Conservation (phyloP, 2,329 filamentous ascomycete species). For the Leptographium lundbergii region DNA sequence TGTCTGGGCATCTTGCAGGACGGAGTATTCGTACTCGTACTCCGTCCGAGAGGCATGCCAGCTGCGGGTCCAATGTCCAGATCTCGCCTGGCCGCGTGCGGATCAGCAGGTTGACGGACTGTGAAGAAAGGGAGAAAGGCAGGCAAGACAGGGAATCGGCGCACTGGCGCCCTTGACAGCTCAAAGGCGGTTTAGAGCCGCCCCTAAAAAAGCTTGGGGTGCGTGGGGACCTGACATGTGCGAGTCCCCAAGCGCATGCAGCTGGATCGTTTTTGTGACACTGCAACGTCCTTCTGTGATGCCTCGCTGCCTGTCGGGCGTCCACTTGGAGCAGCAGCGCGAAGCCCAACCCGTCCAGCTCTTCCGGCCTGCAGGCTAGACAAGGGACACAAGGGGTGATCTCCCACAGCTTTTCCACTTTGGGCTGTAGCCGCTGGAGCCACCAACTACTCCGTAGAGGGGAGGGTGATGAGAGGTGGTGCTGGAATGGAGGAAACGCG, state of each 20-base stretch:
- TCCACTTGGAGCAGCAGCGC: not conserved
- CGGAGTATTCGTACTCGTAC: not conserved
- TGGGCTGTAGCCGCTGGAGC: not conserved
- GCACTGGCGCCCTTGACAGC: not conserved
- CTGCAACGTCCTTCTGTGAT: not conserved
- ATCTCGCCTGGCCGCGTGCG: not conserved
- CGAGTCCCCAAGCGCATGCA: constrained; percentile 5
- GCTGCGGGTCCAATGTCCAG: not conserved
- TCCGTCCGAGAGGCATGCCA: no score
- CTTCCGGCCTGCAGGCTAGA: not conserved
- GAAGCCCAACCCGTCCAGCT: not conserved
- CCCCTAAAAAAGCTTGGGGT: not conserved
- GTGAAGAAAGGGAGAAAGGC: not conserved
- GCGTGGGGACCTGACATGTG: constrained; percentile 5
- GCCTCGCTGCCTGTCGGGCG: not conserved
- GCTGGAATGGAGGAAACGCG: not conserved
- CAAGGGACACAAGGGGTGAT: not conserved
- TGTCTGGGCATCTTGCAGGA: no score
- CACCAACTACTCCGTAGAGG: not conserved
- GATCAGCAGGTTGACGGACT: not conserved
- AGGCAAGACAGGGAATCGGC: not conserved
- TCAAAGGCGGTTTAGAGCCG: not conserved
- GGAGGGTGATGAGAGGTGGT: not conserved
- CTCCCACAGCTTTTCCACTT: not conserved
- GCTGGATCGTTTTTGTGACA: constrained; percentile 1